These are phyloP conservation scores for Dendrostoma leiphaemia DNA, from an alignment of 2,329 filamentous ascomycete species.

Conservation along the genomic window DNA sequence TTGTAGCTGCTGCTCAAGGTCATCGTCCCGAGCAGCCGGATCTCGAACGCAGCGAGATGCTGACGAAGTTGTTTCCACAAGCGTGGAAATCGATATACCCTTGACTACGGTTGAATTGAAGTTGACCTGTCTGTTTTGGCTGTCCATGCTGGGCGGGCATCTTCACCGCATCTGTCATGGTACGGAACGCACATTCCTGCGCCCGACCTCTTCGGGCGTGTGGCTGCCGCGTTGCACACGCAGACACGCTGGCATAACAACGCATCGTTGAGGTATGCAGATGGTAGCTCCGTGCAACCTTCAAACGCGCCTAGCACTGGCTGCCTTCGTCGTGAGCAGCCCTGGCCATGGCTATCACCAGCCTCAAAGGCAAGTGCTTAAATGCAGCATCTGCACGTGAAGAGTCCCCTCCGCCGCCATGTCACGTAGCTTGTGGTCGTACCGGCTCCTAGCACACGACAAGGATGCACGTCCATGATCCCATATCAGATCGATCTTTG, in stretches of 20 bases:
- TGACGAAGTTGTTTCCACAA: background rate
- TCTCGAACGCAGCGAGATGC: background rate
- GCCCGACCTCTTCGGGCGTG: conserved; percentile 2
- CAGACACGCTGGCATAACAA: background rate
- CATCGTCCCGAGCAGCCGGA: background rate
- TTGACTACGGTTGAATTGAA: background rate
- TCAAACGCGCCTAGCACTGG: background rate
- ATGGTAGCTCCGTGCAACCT: background rate
- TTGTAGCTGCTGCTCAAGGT: background rate
- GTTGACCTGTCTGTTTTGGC: background rate
- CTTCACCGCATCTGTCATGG: conserved; percentile 1
- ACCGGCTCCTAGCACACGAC: too few relatives aligned
- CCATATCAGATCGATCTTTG: too few relatives aligned
- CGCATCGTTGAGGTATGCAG: conserved; percentile 9
- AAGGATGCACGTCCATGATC: too few relatives aligned
- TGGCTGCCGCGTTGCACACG: conserved; percentile 3
- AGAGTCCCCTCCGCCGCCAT: too few relatives aligned
- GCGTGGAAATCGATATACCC: background rate
- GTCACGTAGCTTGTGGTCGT: too few relatives aligned
- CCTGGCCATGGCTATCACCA: background rate
- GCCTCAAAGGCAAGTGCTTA: too few relatives aligned
- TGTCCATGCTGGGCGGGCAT: background rate
- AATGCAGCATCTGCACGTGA: too few relatives aligned
- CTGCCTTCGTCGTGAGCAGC: background rate
- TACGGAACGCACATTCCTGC: conserved; percentile 8